Evolutionary conservation across 2,329 filamentous ascomycete genomes (phyloP), one percentile per base, ranked within the genome.

Genomic region (Trichoderma pleuroti): DNA sequence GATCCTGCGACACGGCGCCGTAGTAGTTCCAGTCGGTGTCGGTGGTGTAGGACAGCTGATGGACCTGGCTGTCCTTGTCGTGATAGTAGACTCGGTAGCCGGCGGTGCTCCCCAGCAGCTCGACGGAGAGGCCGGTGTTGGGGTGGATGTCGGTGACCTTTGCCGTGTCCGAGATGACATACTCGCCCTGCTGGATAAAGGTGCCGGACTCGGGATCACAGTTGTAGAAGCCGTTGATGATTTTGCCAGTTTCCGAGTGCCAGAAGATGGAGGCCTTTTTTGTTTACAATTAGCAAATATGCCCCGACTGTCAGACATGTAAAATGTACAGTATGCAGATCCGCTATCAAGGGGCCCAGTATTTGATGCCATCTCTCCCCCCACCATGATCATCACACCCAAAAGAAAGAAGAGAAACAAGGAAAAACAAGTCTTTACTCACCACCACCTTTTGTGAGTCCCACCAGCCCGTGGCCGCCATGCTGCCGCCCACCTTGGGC

Each of bases 391-490:
- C 18, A 1, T n/a, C 16, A 36, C 32, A 42, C 36, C 36, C 36
- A 6, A 8, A 7, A 39, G 16, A 16, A 39, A 18, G 18, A 34
- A 34, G 32, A 4, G 8, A 10, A 42, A 4, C 3, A 42, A 4
- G 8, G n/a, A 10, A n/a, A 42, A 16, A 42, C n/a, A 5, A 28
- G 39, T n/a, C 10, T 42, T 42, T 42, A 60, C 65, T 68, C 5
- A 68, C 66, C 36, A 61, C 24, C 11, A 68, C 56, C 4, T 61
- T 28, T 2, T 36, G 30, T 8, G 52, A 59, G 21, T 68, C 66
- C 66, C 66, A 68, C 66, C 66, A 68, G 66, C 66, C 66, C 26
- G 66, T 68, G 30, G 66, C 66, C 42, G 66, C 39, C 2, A 61
- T 26, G 10, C 52, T 36, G 8, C 36, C 36, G 30, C 56, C 56